Evolutionary conservation across 2,329 filamentous ascomycete species (phyloP).

Genomic region (Aspergillus cejpii): DNA sequence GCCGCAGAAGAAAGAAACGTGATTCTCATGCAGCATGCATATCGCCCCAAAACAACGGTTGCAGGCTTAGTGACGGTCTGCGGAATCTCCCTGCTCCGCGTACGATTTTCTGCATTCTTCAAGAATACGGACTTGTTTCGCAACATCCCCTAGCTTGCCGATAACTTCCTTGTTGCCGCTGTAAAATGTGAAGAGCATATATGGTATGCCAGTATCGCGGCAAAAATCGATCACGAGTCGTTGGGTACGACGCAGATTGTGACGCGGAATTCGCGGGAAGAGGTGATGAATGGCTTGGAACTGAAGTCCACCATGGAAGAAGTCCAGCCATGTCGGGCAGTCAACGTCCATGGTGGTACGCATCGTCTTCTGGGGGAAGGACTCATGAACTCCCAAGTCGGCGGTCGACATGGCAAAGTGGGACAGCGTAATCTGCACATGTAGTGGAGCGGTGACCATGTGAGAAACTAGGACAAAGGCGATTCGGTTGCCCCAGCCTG

Average conservation of each 20-base stretch:
- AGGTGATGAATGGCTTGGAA: constrained; percentile 87
- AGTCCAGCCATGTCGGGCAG: constrained; percentile 81
- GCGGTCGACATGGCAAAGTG: constrained; percentile 92
- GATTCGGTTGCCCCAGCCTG: constrained; percentile 61
- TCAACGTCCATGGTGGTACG: constrained; percentile 92
- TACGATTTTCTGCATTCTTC: constrained; percentile 61
- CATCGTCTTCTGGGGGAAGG: constrained; percentile 83
- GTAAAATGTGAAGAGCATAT: constrained; percentile 77
- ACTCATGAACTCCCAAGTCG: constrained; percentile 75
- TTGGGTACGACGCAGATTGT: constrained; percentile 72
- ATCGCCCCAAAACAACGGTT: neutral
- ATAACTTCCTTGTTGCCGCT: constrained; percentile 78
- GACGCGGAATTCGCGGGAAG: constrained; percentile 73
- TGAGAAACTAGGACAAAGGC: constrained; percentile 74
- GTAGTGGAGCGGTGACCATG: constrained; percentile 70
- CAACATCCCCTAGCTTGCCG: constrained; percentile 67
- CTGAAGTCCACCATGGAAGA: constrained; percentile 80
- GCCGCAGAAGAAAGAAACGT: neutral
- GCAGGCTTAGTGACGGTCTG: constrained; percentile 21
- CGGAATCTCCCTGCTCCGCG: constrained; percentile 27
- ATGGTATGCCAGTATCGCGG: constrained; percentile 72
- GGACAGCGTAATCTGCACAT: constrained; percentile 83
- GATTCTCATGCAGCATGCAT: neutral
- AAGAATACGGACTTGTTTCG: constrained; percentile 69
- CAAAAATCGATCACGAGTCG: constrained; percentile 75